Conservation (phyloP, 192 early-diverging fungal genomes). For the Gonapodya prolifera region DNA sequence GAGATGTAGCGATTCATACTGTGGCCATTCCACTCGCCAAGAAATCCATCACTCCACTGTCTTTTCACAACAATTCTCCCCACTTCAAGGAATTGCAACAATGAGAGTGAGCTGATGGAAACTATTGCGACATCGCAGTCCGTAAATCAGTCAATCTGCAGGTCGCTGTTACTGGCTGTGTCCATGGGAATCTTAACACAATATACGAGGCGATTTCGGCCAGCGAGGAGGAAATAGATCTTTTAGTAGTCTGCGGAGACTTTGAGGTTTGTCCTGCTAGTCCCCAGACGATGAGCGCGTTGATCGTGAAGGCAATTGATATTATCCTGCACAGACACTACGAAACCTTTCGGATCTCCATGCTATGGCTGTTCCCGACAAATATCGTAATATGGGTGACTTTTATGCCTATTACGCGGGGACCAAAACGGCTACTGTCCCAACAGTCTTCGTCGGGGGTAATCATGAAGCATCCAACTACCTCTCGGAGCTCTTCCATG, state of each 20-base stretch:
- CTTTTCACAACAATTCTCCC: too few relatives aligned
- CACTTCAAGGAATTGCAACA: too few relatives aligned
- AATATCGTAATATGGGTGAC: constrained; percentile 66
- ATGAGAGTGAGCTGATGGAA: too few relatives aligned
- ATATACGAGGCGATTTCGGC: constrained; percentile 64
- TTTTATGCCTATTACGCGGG: constrained; percentile 95
- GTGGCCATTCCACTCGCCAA: too few relatives aligned
- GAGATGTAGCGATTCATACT: too few relatives aligned
- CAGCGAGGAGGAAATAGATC: constrained; percentile 60
- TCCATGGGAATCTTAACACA: constrained; percentile 82
- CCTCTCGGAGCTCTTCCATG: constrained; percentile 88
- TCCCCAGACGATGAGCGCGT: neutral
- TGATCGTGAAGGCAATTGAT: too few relatives aligned
- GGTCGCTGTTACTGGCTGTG: constrained; percentile 94
- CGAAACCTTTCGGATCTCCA: constrained; percentile 72
- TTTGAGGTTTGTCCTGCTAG: constrained; percentile 58
- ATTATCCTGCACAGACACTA: constrained; percentile 44
- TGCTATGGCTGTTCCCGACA: constrained; percentile 68
- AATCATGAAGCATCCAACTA: constrained; percentile 96
- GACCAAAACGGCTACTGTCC: constrained; percentile 56
- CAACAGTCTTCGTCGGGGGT: constrained; percentile 92
- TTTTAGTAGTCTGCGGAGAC: constrained; percentile 94
- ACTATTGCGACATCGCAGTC: too few relatives aligned
- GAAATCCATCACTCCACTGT: too few relatives aligned
- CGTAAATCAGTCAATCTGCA: too few relatives aligned